Evolutionary conservation across 805 yeast species (phyloP), one percentile per base, ranked within the genome.

Genomic region (Kodamaea restingae): DNA sequence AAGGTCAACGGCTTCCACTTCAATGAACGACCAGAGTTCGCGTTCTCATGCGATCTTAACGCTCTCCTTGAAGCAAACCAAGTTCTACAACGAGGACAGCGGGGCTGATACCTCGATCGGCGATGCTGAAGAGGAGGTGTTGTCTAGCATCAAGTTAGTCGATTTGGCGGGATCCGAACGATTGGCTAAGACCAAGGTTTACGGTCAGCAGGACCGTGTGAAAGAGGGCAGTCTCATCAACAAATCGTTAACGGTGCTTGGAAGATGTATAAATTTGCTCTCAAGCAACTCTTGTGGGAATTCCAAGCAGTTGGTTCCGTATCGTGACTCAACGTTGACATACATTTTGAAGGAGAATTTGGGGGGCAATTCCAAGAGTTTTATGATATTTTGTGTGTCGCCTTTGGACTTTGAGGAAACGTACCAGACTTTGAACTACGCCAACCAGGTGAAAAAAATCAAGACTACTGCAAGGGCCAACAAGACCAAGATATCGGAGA

Each of bases 91-190:
- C 28, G 73, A 67, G 4, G 32, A 25, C 5, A 31, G 22, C 5
- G 18, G 15, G 9, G 14, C 22, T 4, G 35, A 37, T 14, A 24
- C 40, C 3, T 37, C 40, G 12, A 37, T 63, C 5, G 70, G 74
- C 3, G 67, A 64, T 8, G 60, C 74, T 2, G 58, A 64, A 1
- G 71, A 70, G 36, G 75, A 72, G 42, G 75, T 75, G 48, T 58
- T 71, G 1, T 82, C 93, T 2, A 74, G 75, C 43, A 65, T 87
- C 27, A 70, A 83, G 42, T 65, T 86, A 12, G 91, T 86, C 2
- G 95, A 86, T 60, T 61, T 86, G 44, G 95, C 95, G 0, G 90
- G 95, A 0, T 82, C 91, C 1, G 95, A 86, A 55, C 67, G 91
- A 38, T 76, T 81, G 2, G 58, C 65, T 14, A 71, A 81, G 18